A percentile compares a stretch with the other conserved stretches of the same genome.
Evolutionary conservation across 2,329 filamentous ascomycete species (phyloP).

Genomic region (Seiridium unicorne): DNA sequence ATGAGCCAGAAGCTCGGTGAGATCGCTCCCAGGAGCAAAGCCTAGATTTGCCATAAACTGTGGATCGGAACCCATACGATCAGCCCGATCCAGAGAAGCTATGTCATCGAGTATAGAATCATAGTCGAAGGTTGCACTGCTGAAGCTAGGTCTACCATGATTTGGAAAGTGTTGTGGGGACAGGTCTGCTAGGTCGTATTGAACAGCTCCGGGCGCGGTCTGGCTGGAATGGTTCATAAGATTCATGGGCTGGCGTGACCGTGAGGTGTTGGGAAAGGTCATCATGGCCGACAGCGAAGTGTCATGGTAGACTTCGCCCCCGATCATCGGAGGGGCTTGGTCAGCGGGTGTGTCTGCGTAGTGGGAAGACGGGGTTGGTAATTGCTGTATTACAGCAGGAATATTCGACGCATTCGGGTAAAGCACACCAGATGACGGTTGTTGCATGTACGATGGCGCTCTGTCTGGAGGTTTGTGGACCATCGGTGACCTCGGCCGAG

Average conservation of each 20-base stretch:
- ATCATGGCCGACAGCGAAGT: background rate
- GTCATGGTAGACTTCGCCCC: background rate
- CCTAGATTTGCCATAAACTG: conserved; percentile 68
- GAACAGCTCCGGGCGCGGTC: conserved; percentile 11
- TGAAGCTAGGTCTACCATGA: conserved; percentile 19
- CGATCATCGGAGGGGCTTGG: background rate
- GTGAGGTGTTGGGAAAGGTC: background rate
- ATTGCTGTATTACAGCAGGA: background rate
- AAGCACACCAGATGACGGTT: background rate
- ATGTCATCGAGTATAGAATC: conserved; percentile 53
- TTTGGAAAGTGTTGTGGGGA: conserved; percentile 10
- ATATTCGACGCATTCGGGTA: background rate
- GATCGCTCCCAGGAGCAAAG: conserved; percentile 60
- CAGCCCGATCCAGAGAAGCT: conserved; percentile 47
- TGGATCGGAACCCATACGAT: conserved; percentile 52
- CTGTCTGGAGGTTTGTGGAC: background rate
- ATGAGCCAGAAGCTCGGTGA: conserved; percentile 40
- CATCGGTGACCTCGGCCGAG: background rate
- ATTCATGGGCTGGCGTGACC: background rate
- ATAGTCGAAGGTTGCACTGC: conserved; percentile 38
- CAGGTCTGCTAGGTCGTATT: conserved; percentile 14
- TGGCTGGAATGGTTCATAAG: background rate
- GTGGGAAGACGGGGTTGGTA: conserved; percentile 1
- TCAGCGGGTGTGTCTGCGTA: conserved; percentile 7
- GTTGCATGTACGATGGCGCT: background rate